Conservation (phyloP, 2,329 filamentous ascomycete genomes). For the Cadophora sp. region DNA sequence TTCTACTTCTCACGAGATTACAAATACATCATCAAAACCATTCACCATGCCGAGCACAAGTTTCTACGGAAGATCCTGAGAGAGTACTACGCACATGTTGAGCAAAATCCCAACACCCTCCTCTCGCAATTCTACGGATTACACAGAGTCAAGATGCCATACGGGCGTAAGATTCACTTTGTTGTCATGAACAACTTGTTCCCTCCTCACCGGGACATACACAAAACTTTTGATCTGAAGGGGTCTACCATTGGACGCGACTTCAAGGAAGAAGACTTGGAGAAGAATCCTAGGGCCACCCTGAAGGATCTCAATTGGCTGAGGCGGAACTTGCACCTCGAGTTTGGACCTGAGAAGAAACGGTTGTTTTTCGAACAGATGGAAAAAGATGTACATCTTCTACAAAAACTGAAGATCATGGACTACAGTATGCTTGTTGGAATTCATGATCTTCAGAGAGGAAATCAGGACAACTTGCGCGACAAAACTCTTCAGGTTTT, state of each 20-base stretch:
- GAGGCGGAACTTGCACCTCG: constrained; percentile 81
- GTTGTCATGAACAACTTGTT: constrained; percentile 99
- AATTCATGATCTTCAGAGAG: constrained; percentile 87
- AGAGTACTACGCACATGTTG: constrained; percentile 93
- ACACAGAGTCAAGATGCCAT: constrained; percentile 97
- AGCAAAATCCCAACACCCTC: constrained; percentile 92
- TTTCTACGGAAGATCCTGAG: constrained; percentile 83
- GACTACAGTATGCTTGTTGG: constrained; percentile 96
- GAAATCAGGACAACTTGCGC: constrained; percentile 93
- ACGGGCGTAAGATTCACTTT: constrained; percentile 98
- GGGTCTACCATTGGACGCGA: constrained; percentile 94
- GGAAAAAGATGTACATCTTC: constrained; percentile 81
- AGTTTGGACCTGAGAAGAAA: constrained; percentile 90
- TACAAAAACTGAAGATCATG: constrained; percentile 95
- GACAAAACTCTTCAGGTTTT: constrained; percentile 93
- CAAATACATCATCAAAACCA: constrained; percentile 99
- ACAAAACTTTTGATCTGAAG: constrained; percentile 96
- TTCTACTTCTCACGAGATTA: constrained; percentile 99
- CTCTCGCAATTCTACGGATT: constrained; percentile 98
- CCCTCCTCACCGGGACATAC: constrained; percentile 95
- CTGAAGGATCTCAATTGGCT: constrained; percentile 98
- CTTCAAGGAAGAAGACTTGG: constrained; percentile 86
- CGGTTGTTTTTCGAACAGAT: constrained; percentile 88
- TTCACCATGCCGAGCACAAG: constrained; percentile 93
- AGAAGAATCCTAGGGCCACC: constrained; percentile 88